These are phyloP conservation scores for Pichia manshurica DNA, from an alignment of 805 yeast species.

Conservation along the genomic window DNA sequence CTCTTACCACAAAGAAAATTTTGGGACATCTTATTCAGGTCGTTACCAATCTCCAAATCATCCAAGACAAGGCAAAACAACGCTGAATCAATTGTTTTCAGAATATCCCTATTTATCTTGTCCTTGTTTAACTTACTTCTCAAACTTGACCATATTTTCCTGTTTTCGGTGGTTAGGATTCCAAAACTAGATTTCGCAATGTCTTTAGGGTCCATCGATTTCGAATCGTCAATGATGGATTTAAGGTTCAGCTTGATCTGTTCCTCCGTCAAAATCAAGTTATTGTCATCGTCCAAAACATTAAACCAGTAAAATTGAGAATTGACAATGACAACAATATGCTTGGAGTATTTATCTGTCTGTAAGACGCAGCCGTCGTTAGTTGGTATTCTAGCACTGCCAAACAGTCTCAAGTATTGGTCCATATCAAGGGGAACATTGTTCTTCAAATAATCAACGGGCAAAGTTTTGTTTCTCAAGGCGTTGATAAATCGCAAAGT, in stretches of 20 bases:
- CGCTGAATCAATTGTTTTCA: conserved; percentile 73
- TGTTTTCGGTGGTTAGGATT: conserved; percentile 81
- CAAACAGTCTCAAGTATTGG: conserved; percentile 82
- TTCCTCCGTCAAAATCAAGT: conserved; percentile 65
- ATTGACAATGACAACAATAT: conserved; percentile 73
- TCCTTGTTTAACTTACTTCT: conserved; percentile 46
- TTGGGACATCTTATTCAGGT: conserved; percentile 61
- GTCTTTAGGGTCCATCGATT: conserved; percentile 45
- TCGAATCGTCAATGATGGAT: conserved; percentile 71
- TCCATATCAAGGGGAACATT: conserved; percentile 78
- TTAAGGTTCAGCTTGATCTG: conserved; percentile 72
- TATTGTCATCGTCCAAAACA: conserved; percentile 68
- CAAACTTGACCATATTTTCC: conserved; percentile 80
- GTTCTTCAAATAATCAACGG: conserved; percentile 62
- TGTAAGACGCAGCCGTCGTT: conserved; percentile 80
- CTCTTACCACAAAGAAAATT: conserved; percentile 87
- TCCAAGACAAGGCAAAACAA: conserved; percentile 80
- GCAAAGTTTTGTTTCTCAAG: conserved; percentile 64
- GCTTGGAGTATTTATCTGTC: conserved; percentile 68
- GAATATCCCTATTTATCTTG: conserved; percentile 57
- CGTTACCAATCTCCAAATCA: conserved; percentile 58
- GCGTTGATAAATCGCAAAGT: conserved; percentile 77
- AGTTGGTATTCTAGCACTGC: conserved; percentile 83
- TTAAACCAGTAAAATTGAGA: conserved; percentile 96
- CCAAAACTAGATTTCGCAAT: conserved; percentile 79